Evolutionary conservation across 116 monocot species (phyloP), one percentile per base, ranked within the genome.

Genomic region (Papilionanthe hybrid): DNA sequence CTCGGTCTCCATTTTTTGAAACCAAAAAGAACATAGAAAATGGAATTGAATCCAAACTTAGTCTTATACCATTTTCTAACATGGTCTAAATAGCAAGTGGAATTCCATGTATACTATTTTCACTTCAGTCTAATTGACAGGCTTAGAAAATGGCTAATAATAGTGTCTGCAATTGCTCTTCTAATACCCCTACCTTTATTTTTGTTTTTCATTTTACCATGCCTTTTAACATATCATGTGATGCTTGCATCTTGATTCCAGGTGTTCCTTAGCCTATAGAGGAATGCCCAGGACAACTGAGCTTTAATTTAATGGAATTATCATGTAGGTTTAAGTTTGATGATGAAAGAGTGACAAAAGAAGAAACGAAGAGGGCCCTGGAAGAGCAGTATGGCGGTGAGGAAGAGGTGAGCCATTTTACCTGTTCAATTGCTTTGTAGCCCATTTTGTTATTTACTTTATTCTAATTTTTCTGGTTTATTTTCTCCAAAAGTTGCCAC

Each of bases 381-480:
- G 99, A 99, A 80, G 99, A 95, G 79, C 99, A 99, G 72, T 99
- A 95, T 88, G 99, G 99, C 71, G 99, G 99, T 69, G 99, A 99
- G 77, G 95, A 99, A 87, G 99, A 99, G 93, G 99, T 95, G 60
- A 79, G 48, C n/a, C 75, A 10, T 77, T 75, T 76, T 20, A 28
- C 15, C 28, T 15, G 25, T n/a, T 25, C 56, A 76, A 27, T 56
- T 17, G 55, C 22, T 17, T 42, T 0, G 10, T 48, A 50, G 2
- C 20, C 0, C 25, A 49, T 76, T 67, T 47, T 55, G 44, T 22
- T 49, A 7, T 65, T 76, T 50, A 77, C 19, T 57, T 17, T 53
- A 77, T 28, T 23, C 41, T 82, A 42, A 25, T 42, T 32, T 27
- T 48, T 79, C 32, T 72, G 68, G 68, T 20, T 27, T 58, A 29